A percentile compares a stretch with the other conserved stretches of the same genome.
Evolutionary conservation across 768 basidiomycete species (phyloP).

Genomic region (Podaxis sp.): DNA sequence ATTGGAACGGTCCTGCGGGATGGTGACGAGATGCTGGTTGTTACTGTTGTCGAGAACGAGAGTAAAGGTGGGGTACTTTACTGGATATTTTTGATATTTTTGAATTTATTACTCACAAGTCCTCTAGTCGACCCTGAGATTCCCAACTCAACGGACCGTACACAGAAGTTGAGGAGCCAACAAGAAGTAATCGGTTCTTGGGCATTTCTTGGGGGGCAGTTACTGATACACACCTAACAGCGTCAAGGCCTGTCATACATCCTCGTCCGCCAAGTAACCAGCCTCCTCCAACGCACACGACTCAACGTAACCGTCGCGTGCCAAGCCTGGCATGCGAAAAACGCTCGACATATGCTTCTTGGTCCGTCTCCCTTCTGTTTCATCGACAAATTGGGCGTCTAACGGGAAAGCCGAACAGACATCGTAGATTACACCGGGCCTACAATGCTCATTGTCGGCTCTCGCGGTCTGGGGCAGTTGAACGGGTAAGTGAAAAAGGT

Average conservation of each 20-base stretch:
- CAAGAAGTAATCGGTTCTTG: constrained; percentile 67
- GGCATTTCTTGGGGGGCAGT: neutral
- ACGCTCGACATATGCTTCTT: constrained; percentile 84
- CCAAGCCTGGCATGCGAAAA: constrained; percentile 98
- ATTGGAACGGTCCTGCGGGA: constrained; percentile 95
- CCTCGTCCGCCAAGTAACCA: constrained; percentile 85
- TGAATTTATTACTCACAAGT: constrained; percentile 11
- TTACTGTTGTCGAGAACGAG: constrained; percentile 92
- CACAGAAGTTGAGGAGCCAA: constrained; percentile 81
- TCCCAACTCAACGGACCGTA: constrained; percentile 72
- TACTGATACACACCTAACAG: constrained; percentile 34
- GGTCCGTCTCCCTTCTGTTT: constrained; percentile 38
- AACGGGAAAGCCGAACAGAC: constrained; percentile 37
- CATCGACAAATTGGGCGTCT: neutral
- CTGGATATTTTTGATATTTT: constrained; percentile 2
- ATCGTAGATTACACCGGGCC: constrained; percentile 87
- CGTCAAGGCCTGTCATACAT: constrained; percentile 89
- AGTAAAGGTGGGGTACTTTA: constrained; percentile 60
- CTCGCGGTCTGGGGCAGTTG: constrained; percentile 83
- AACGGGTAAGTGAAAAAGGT: constrained; percentile 64
- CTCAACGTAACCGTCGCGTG: constrained; percentile 86
- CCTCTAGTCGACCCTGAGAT: constrained; percentile 62
- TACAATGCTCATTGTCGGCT: constrained; percentile 92
- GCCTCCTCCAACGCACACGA: constrained; percentile 86
- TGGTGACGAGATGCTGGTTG: constrained; percentile 91